Percentiles rank a stretch among this genome's conserved stretches.
phyloP scores from a whole-genome alignment of 2,329 filamentous ascomycete species.

The Rutstroemia sydowiana region DNA sequence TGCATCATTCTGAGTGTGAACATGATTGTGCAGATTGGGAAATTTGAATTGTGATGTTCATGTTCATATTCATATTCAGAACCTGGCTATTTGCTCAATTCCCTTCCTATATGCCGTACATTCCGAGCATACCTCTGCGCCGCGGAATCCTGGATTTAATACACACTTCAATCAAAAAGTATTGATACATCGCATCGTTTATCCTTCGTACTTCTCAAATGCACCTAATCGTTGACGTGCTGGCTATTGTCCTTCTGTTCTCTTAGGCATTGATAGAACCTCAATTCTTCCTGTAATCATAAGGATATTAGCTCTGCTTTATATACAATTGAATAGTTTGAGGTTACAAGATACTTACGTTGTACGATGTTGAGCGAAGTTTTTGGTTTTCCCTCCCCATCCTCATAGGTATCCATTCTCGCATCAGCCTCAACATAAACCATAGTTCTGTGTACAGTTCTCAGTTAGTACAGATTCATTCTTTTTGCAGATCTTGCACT shows the following conservation, averaged over 20 bases:
- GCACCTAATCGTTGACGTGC: background rate
- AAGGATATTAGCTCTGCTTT: no score
- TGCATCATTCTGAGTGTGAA: no score
- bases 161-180: constrained; percentile 1
- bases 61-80: no score
- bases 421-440: constrained; percentile 82
- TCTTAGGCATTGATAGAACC: no score
- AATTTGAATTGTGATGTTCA: no score
- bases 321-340: no score
- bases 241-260: background rate
- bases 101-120: no score
- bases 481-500: background rate
- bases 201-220: constrained; percentile 3
- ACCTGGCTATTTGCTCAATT: no score
- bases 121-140: no score
- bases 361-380: constrained; percentile 65
- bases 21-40: no score
- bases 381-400: constrained; percentile 61
- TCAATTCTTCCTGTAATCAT: no score
- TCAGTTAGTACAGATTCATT: background rate
- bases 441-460: constrained; percentile 49
- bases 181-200: background rate
- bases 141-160: background rate
- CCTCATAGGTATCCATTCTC: constrained; percentile 57
- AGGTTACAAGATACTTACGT: constrained; percentile 44